Percentiles rank a stretch among this genome's conserved stretches.
phyloP scores from a whole-genome alignment of 2,329 filamentous ascomycete species.

The Pezicula rhizophila region DNA sequence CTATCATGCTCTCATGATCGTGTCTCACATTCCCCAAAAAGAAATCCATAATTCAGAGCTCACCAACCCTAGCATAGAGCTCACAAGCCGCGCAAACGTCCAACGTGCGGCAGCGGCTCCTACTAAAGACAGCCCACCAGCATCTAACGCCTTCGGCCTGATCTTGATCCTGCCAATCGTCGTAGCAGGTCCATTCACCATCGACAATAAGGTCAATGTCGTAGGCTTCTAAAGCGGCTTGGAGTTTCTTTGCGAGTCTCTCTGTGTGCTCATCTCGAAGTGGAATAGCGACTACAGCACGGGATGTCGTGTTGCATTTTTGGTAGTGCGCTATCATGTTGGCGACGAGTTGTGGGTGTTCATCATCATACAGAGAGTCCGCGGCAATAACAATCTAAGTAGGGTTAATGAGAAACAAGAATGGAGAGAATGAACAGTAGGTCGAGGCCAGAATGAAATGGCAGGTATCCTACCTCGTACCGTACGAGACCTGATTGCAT shows the following conservation, averaged over 20 bases:
- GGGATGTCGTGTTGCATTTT: conserved; percentile 45
- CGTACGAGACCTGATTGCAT: conserved; percentile 31
- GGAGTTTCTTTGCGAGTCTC: conserved; percentile 57
- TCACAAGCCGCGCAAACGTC: no score
- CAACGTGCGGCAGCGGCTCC: background rate
- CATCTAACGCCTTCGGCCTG: background rate
- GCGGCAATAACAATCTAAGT: conserved; percentile 71
- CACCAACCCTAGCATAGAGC: no score
- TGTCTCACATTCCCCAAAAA: no score
- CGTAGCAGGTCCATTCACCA: conserved; percentile 58
- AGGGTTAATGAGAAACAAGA: conserved; percentile 1
- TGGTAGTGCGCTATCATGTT: conserved; percentile 66
- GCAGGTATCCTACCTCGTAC: conserved; percentile 37
- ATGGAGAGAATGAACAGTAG: conserved; percentile 8
- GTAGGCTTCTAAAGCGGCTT: conserved; percentile 48
- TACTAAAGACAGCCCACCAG: background rate
- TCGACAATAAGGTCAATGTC: conserved; percentile 50
- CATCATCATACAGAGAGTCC: conserved; percentile 80
- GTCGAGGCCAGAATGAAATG: conserved; percentile 3
- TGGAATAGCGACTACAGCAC: conserved; percentile 76
- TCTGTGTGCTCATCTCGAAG: conserved; percentile 63
- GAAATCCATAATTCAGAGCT: no score
- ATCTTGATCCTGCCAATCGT: conserved; percentile 60
- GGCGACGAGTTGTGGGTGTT: conserved; percentile 71
- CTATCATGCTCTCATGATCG: no score